Evolutionary conservation across 2,329 filamentous ascomycete species (phyloP).

Genomic region (Boeremia lycopersici): DNA sequence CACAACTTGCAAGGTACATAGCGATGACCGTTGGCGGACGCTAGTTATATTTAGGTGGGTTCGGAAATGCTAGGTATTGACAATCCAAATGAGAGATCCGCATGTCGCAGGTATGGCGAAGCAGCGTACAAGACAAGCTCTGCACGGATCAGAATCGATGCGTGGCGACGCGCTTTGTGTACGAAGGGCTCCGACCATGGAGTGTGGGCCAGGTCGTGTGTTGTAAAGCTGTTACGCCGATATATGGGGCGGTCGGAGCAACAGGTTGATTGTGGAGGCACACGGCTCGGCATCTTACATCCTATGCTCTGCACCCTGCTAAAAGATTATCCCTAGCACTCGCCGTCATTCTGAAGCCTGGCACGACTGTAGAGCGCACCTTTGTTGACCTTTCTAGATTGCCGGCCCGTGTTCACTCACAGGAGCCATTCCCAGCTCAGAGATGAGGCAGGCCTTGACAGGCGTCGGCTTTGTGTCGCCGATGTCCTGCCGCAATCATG

Average conservation of each 20-base stretch:
- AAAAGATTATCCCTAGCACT: slow-evolving; percentile 3
- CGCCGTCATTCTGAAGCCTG: not conserved
- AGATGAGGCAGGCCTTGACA: not conserved
- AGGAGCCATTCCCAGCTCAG: not conserved
- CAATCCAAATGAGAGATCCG: slow-evolving; percentile 7
- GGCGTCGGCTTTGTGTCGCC: slow-evolving; percentile 3
- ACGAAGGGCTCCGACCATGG: not conserved
- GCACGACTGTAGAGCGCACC: slow-evolving; percentile 1
- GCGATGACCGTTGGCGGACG: slow-evolving; percentile 27
- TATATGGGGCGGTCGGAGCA: slow-evolving; percentile 12
- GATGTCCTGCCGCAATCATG: slow-evolving; percentile 7
- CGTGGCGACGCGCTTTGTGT: not conserved
- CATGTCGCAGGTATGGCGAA: not conserved
- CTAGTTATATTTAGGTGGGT: slow-evolving; percentile 21
- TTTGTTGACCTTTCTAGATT: not conserved
- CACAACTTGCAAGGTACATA: slow-evolving; percentile 13
- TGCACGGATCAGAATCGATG: not conserved
- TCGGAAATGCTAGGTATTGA: not conserved
- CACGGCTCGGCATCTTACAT: slow-evolving; percentile 7
- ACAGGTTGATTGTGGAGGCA: slow-evolving; percentile 4
- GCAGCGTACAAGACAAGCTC: not conserved
- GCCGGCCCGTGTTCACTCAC: not conserved
- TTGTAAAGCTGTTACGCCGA: not conserved
- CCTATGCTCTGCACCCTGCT: slow-evolving; percentile 2
- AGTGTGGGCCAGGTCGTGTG: not conserved